These are phyloP conservation scores for Mycena galericulata DNA, from an alignment of 768 basidiomycete species.

Conservation along the genomic window DNA sequence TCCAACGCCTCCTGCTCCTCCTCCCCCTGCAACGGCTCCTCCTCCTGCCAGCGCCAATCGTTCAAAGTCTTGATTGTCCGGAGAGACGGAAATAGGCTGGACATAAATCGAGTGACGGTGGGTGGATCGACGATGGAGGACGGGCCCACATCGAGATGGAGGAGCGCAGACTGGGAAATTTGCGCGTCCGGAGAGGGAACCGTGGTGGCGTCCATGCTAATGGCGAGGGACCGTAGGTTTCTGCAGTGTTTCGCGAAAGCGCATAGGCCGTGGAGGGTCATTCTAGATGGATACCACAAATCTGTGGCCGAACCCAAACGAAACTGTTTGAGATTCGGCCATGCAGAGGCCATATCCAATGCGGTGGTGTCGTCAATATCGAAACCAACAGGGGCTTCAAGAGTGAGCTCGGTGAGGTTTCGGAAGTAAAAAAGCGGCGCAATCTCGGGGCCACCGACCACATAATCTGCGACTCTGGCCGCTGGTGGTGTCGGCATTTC, in stretches of 20 bases:
- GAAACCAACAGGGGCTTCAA: neutral
- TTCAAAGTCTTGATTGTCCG: neutral
- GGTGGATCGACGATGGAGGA: conserved; percentile 1
- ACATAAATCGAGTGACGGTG: neutral
- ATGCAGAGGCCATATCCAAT: conserved; percentile 1
- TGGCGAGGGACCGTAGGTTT: no score
- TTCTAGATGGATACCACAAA: no score
- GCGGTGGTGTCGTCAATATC: conserved; percentile 1
- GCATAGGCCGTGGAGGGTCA: no score
- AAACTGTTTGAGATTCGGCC: neutral
- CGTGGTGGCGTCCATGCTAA: no score
- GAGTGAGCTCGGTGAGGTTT: neutral
- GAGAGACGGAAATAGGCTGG: neutral
- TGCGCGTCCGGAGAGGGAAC: neutral
- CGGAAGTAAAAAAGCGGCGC: neutral
- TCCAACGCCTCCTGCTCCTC: neutral
- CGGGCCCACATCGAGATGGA: neutral
- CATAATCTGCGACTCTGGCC: neutral
- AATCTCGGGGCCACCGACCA: neutral
- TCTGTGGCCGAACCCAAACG: no score
- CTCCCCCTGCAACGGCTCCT: neutral
- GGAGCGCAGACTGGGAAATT: neutral
- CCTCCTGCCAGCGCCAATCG: neutral
- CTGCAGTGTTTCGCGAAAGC: no score
- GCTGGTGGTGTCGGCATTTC: neutral